Evolutionary conservation across 352 stramenopile species (phyloP).

Genomic region (Globisporangium echinulatum): DNA sequence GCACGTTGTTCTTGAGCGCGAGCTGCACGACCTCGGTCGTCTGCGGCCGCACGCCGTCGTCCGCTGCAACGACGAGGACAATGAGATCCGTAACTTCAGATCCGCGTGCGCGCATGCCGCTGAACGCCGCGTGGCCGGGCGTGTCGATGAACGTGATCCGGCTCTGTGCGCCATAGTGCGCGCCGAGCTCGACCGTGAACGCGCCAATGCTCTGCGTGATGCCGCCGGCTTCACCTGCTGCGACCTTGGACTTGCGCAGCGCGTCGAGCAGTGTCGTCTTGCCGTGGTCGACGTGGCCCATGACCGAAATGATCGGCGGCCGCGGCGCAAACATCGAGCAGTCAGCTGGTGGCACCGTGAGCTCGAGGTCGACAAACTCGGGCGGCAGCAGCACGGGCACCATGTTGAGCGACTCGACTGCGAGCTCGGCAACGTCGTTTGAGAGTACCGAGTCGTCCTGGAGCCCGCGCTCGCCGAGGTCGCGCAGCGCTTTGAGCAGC

Average conservation of each 20-base stretch:
- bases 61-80: constrained; percentile 95
- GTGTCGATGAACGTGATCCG: constrained; percentile 99
- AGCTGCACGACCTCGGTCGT: constrained; percentile 95
- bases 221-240: constrained; percentile 93
- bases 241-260: constrained; percentile 89
- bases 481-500: constrained; percentile 53
- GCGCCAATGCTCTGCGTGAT: constrained; percentile 99
- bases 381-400: constrained; percentile 76
- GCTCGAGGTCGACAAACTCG: constrained; percentile 77
- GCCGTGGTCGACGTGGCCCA: constrained; percentile 99
- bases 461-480: constrained; percentile 63
- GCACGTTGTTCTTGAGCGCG: constrained; percentile 92
- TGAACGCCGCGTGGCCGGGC: constrained; percentile 99
- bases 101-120: constrained; percentile 94
- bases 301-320: constrained; percentile 97
- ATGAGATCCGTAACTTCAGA: constrained; percentile 98
- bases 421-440: constrained; percentile 74
- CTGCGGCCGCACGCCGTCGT: constrained; percentile 98
- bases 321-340: constrained; percentile 62
- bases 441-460: constrained; percentile 66
- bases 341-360: constrained; percentile 51
- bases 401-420: constrained; percentile 81
- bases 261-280: constrained; percentile 99
- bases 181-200: constrained; percentile 94
- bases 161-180: constrained; percentile 52